Conservation (phyloP, 345 rosid genomes). For the Cardamine resedifolia region DNA sequence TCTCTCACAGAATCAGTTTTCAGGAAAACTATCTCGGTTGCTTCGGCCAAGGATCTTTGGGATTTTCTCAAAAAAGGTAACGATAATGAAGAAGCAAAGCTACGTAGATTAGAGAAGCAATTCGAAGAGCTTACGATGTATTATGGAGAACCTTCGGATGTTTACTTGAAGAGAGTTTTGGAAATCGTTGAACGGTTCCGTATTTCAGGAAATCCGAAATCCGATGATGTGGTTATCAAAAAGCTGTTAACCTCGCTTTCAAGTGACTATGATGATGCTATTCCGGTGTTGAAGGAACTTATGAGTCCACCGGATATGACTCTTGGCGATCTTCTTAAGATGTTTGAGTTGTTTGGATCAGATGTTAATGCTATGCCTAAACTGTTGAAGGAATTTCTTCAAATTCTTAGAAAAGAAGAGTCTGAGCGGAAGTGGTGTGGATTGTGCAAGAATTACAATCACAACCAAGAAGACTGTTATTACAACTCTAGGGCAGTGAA, state of each 20-base stretch:
- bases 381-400: not conserved
- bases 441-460: conserved; percentile 12
- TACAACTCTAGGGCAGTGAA: not conserved
- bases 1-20: conserved; percentile 21
- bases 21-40: conserved; percentile 3
- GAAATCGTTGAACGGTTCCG: not conserved
- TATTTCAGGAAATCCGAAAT: not conserved
- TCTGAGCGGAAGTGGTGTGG: conserved; percentile 25
- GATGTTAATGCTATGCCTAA: not conserved
- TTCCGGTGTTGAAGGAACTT: not conserved
- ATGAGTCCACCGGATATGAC: not conserved
- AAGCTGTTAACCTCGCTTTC: conserved; percentile 1
- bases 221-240: not conserved
- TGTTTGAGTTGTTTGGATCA: not conserved
- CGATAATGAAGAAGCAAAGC: not conserved
- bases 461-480: conserved; percentile 18
- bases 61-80: conserved; percentile 2
- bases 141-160: not conserved
- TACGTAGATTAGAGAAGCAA: conserved; percentile 10
- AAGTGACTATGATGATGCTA: not conserved
- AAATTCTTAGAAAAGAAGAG: conserved; percentile 1
- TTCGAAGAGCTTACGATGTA: conserved; percentile 13
- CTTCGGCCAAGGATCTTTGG: conserved; percentile 28
- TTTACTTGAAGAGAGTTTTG: not conserved
- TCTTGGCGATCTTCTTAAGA: not conserved